Percentiles rank a stretch among this genome's conserved stretches.
Evolutionary conservation across 257 asterid genomes (phyloP).

Genomic region (Rhazya stricta): DNA sequence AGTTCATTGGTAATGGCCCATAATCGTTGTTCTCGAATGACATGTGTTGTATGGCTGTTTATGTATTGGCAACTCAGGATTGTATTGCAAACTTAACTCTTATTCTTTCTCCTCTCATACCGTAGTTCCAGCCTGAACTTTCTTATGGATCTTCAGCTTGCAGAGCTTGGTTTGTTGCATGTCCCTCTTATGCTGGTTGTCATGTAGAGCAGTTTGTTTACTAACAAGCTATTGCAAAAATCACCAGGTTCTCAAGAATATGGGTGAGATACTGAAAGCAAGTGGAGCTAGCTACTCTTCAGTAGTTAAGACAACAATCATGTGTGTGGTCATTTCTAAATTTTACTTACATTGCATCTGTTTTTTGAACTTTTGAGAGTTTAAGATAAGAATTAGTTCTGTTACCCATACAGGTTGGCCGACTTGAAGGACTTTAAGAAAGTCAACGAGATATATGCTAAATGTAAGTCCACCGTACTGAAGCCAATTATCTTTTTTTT

Average conservation of each 20-base stretch:
- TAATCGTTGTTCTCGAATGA: not conserved
- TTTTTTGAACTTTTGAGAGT: constrained; percentile 7
- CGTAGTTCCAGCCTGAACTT: not conserved
- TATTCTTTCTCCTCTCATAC: not conserved
- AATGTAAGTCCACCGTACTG: constrained; percentile 57
- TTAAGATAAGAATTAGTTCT: constrained; percentile 14
- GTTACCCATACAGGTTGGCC: constrained; percentile 66
- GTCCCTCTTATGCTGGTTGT: not conserved
- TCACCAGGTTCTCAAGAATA: constrained; percentile 77
- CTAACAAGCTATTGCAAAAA: constrained; percentile 18
- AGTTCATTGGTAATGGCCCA: not conserved
- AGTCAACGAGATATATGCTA: constrained; percentile 91
- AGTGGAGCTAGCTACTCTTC: constrained; percentile 81
- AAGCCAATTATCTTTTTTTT: not conserved
- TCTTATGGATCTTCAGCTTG: not conserved
- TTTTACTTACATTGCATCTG: constrained; percentile 9
- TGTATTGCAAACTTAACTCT: not conserved
- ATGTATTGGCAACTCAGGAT: not conserved
- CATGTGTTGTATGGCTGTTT: not conserved
- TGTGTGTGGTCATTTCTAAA: constrained; percentile 43
- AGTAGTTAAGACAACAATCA: constrained; percentile 96
- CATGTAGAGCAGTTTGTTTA: not conserved
- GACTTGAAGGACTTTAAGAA: constrained; percentile 90
- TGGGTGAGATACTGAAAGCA: constrained; percentile 98
- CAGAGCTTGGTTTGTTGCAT: not conserved